Base-by-base conservation (phyloP, 108 stramenopile genomes). In the Heterococcus sp. region DNA sequence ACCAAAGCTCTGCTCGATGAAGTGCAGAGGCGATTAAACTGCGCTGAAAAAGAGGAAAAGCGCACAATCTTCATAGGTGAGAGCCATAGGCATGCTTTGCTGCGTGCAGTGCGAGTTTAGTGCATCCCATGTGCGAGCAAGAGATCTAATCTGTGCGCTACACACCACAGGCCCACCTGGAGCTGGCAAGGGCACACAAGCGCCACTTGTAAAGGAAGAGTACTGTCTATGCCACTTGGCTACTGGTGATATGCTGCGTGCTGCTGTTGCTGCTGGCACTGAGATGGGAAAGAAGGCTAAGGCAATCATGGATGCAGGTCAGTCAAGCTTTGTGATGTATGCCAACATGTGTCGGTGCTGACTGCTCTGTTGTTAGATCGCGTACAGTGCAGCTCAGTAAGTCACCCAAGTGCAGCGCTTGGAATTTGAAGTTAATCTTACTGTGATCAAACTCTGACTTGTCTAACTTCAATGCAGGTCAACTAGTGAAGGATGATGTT, bases 161-260 rank as follows among this genome's bases (percentile, higher is more conserved):
- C 8, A 29, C 8, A 21, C 65, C 75, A 30, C 79, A 78, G 87
- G 88, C 37, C 87, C 88, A 2, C 88, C 88, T 3, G 88, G 87
- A 14, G 75, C 85, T 21, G 88, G 88, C 14, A 89, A 89, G 38
- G 88, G 88, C 2, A 89, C 88, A 11, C 88, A 89, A 36, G 87
- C 86, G n/a, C 87, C 85, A 1, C 65, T 40, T 27, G 85, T 89
- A 11, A 46, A 84, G 68, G 69, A 87, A 0, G 73, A 85, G 46
- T 87, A 83, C 77, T 82, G 84, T 73, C 29, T 87, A 39, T 80
- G 84, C 80, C 90, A 90, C 68, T 64, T 91, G 31, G 73, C 89
- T 29, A 90, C 89, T 30, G 98, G 98, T 29, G 98, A 99, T 88
- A 99, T 99, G 97, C 92, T 99, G 82, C 94, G 98, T 58, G 96